Conservation (phyloP, 2,329 filamentous ascomycete genomes). For the Immersiporthe knoxdaviesiana region DNA sequence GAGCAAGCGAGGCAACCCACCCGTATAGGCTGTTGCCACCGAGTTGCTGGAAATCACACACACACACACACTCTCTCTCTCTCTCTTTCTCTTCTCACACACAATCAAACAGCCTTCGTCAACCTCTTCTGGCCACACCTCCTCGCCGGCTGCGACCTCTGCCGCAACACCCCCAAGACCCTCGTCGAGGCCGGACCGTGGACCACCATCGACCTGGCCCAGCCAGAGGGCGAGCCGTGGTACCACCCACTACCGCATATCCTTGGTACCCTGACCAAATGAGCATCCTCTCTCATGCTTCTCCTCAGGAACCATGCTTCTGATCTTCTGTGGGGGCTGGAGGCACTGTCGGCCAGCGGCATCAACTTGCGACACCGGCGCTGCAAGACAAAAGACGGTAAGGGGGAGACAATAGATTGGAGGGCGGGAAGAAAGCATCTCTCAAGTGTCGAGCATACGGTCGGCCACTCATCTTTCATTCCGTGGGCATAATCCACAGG, state of each 20-base stretch:
- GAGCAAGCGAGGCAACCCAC: neutral
- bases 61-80: no score
- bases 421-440: neutral
- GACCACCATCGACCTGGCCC: constrained; percentile 51
- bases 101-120: constrained; percentile 46
- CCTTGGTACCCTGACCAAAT: constrained; percentile 58
- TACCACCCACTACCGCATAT: constrained; percentile 52
- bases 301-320: neutral
- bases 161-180: constrained; percentile 50
- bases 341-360: neutral
- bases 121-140: constrained; percentile 57
- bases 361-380: neutral
- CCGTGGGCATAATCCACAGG: neutral
- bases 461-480: neutral
- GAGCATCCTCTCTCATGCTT: constrained; percentile 23
- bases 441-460: neutral
- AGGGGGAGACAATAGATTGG: neutral
- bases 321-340: neutral
- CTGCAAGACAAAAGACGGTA: neutral
- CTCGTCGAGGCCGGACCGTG: constrained; percentile 56
- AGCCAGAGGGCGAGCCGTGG: constrained; percentile 46
- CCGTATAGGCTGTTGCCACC: neutral
- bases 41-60: neutral
- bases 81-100: neutral
- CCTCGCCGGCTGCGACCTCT: constrained; percentile 56